phyloP scores from a whole-genome alignment of 345 rosid species.

The Lenwebbia sp. region DNA sequence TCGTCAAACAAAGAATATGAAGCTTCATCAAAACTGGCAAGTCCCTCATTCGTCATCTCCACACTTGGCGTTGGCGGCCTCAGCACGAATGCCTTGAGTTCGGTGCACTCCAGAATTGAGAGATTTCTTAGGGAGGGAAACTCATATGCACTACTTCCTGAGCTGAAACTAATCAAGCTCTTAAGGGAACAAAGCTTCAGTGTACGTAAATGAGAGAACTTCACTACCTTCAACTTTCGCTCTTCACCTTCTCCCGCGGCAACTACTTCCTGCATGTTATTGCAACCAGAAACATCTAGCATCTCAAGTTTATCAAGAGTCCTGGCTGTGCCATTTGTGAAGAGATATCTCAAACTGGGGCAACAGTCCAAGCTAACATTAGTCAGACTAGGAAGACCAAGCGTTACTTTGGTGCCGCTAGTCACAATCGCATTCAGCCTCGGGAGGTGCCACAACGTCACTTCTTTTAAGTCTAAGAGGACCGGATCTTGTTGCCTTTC shows the following conservation, averaged over 20 bases:
- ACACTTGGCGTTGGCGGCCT: not conserved
- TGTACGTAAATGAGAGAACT: not conserved
- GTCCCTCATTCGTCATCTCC: fast-evolving
- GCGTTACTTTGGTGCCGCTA: fast-evolving
- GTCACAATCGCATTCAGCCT: not conserved
- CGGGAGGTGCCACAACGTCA: not conserved
- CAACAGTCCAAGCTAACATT: fast-evolving
- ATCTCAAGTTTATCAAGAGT: not conserved
- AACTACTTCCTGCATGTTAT: not conserved
- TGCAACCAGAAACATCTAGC: not conserved
- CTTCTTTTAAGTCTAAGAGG: not conserved
- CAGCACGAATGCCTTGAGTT: not conserved
- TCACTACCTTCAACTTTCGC: not conserved
- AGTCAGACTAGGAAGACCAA: not conserved
- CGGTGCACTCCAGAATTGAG: not conserved
- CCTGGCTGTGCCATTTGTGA: not conserved
- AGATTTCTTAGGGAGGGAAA: not conserved
- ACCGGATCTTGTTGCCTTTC: fast-evolving
- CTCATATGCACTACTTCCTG: not conserved
- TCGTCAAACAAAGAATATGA: not conserved
- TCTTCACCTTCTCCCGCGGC: not conserved
- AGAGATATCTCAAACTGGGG: not conserved
- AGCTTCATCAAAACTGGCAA: fast-evolving
- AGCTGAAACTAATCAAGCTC: not conserved
- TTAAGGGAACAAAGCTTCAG: not conserved